Base-by-base conservation (phyloP, 768 basidiomycete genomes). In the Phanerodontia chrysosporium region DNA sequence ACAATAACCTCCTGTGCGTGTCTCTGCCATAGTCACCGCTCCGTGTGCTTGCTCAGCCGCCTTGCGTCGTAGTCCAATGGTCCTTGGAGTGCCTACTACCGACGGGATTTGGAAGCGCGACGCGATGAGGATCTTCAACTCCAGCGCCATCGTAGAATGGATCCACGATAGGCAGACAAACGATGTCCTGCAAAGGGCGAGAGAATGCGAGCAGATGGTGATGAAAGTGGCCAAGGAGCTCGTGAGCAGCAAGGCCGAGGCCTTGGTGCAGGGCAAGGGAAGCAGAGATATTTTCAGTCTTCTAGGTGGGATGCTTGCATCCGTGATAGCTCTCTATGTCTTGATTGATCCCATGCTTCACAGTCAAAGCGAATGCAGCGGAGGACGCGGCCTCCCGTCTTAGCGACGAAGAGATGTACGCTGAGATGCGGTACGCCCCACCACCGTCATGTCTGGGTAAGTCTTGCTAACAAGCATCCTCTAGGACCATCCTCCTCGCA, bases 241-340 rank as follows among this genome's bases (percentile, higher is more conserved):
- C 6, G 73, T 84, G 10, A 70, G 76, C 16, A 74, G 74, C 16
- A 83, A 83, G 65, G 67, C 77, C 1, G 76, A 78, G 46, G 81
- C 77, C 6, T 70, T 81, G n/a, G 62, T 75, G 6, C 73, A 76
- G 45, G 82, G 82, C 2, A 83, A 79, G 65, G 74, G 76, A 21
- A 77, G 74, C 53, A 78, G 78, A 44, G 83, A 85, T 65, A 74
- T 84, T 24, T 69, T 85, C 58, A 82, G 81, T 57, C 70, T 84
- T 25, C 71, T 85, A 5, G 83, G 83, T 46, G 78, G 53, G 73
- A n/a, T n/a, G n/a, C n/a, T 62, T 21, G 45, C 22, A 51, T 53
- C 58, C 30, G n/a, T n/a, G n/a, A n/a, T 35, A 35, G 7, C 8
- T 35, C 32, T 35, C 32, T 35, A 35, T 7, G 7, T 14, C 32